Base-by-base conservation (phyloP, 139 green algal genomes). In the Raphidocelis subcapitata region DNA sequence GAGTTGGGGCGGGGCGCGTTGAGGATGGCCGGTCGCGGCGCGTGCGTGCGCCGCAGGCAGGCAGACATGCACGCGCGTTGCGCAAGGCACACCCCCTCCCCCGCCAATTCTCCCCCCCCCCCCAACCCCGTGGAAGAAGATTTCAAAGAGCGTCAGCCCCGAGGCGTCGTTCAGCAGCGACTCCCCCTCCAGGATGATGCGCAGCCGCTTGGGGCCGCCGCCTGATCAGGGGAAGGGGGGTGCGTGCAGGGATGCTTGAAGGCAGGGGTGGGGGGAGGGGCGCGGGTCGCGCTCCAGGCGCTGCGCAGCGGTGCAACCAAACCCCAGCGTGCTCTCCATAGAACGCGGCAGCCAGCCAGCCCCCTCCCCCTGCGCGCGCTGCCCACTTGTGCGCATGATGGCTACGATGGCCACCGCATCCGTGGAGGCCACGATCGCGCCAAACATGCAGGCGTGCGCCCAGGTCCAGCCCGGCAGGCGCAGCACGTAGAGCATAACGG, bases 101-200 rank as follows among this genome's bases (percentile, higher is more conserved):
- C 36, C 35, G 35, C 41, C 41, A 49, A 20, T 49, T 12, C 41
- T 49, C 8, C 8, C 8, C 8, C 46, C 1, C 31, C 20, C 12
- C 1, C 66, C 47, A 10, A 78, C 72, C 24, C 64, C n/a, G 72
- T 78, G 72, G 28, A 78, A 72, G 54, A 82, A 77, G 18, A 92
- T 69, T 15, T 86, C 51, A 67, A 93, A 94, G 57, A 94, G 78
- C 1, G 88, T 92, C 67, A 97, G 88, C 1, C 84, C 91, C 3
- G 84, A 88, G 0, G 91, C 91, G 49, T 97, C 91, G 68, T 97
- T 97, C 64, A 95, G 83, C 56, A 97, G 75, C 0, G 79, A 89
- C 91, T 97, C 91, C 10, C 91, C 91, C 74, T 97, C 91, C 52
- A 97, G 81, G 29, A 97, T 37, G n/a, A 90, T 74, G 12, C 83